Percentiles rank a stretch among this genome's conserved stretches.
phyloP scores from a whole-genome alignment of 2,329 filamentous ascomycete genomes.

The Sphaceloma murrayae region DNA sequence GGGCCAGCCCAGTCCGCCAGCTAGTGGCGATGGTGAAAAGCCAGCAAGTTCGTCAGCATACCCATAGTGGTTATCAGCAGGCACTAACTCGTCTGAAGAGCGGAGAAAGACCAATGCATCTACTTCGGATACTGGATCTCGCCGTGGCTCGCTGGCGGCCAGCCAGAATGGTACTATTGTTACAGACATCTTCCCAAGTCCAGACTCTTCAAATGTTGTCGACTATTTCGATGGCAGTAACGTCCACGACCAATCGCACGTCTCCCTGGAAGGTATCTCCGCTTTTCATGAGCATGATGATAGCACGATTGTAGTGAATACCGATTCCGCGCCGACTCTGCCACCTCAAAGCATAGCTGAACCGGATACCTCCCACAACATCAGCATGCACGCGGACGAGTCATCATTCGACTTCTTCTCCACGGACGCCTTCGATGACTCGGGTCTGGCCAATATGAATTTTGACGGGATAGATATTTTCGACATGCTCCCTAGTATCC shows the following conservation, averaged over 20 bases:
- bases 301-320: neutral
- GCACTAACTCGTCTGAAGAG: neutral
- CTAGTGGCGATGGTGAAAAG: conserved; percentile 12
- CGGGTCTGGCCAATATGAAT: conserved; percentile 7
- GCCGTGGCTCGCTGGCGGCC: conserved; percentile 1
- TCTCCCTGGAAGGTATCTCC: neutral
- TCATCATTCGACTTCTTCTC: conserved; percentile 1
- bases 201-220: conserved; percentile 5
- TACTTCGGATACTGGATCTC: conserved; percentile 1
- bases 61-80: too few relatives aligned
- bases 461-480: conserved; percentile 13
- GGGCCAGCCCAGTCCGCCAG: conserved; percentile 2
- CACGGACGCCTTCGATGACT: conserved; percentile 9
- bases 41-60: conserved; percentile 5
- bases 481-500: conserved; percentile 6
- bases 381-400: neutral
- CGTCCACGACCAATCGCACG: neutral
- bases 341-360: neutral
- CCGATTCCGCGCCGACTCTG: neutral
- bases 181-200: conserved; percentile 4
- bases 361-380: neutral
- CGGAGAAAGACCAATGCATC: neutral
- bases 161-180: conserved; percentile 3
- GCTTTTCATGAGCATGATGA: conserved; percentile 1
- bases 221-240: neutral